These are phyloP conservation scores for Magnusiomyces paraingens DNA, from an alignment of 1,139 yeast species.

Conservation along the genomic window DNA sequence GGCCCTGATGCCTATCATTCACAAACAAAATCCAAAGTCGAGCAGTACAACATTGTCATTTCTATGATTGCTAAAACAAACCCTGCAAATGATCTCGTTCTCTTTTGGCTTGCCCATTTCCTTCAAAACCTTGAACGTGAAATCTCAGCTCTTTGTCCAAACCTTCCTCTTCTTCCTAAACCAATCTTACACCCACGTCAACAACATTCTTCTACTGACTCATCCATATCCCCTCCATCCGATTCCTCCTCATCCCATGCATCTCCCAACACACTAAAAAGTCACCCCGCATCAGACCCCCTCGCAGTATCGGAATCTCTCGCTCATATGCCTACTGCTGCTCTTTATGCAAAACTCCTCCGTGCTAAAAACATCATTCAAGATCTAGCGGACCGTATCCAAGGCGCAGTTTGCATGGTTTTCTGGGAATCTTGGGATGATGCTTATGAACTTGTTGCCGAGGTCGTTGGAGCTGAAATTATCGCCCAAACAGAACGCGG, in stretches of 20 bases:
- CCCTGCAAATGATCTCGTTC: constrained; percentile 6
- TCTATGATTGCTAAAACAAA: constrained; percentile 11
- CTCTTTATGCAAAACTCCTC: constrained; percentile 26
- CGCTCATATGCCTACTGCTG: constrained; percentile 20
- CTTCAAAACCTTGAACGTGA: constrained; percentile 11
- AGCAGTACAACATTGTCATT: constrained; percentile 10
- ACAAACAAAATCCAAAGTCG: not conserved
- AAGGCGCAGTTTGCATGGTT: constrained; percentile 32
- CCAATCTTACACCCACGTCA: constrained; percentile 1
- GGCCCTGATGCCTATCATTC: not conserved
- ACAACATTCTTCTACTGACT: too few relatives aligned
- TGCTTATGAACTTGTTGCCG: constrained; percentile 28
- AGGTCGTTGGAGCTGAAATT: constrained; percentile 27
- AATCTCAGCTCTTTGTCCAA: constrained; percentile 5
- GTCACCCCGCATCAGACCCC: not conserved
- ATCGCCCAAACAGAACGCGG: constrained; percentile 28
- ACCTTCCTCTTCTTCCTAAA: constrained; percentile 1
- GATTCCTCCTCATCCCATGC: not conserved
- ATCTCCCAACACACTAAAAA: not conserved
- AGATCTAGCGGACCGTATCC: constrained; percentile 30
- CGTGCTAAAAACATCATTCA: constrained; percentile 25
- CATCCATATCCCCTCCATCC: too few relatives aligned
- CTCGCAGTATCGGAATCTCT: not conserved
- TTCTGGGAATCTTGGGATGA: constrained; percentile 35
- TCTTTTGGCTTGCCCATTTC: constrained; percentile 15